These are phyloP conservation scores for Plasmopara muralis DNA, from an alignment of 352 stramenopile genomes.

Conservation along the genomic window DNA sequence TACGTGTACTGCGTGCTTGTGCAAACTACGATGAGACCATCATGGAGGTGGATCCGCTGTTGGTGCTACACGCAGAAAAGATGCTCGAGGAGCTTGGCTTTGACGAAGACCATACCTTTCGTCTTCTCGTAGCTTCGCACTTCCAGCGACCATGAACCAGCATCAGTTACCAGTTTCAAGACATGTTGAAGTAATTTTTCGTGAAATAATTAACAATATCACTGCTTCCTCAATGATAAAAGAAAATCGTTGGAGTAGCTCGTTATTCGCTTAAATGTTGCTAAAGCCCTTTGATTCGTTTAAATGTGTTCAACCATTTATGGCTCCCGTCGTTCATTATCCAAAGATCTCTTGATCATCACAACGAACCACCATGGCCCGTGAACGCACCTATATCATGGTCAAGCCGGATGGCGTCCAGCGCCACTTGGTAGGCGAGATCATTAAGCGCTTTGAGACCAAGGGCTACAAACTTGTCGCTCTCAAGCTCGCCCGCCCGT, in stretches of 20 bases:
- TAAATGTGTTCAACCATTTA: constrained; percentile 2
- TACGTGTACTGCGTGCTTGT: constrained; percentile 52
- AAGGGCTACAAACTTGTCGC: constrained; percentile 94
- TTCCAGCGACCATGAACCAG: constrained; percentile 20
- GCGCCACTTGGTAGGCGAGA: constrained; percentile 89
- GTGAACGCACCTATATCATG: constrained; percentile 93
- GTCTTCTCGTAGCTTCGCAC: constrained; percentile 38
- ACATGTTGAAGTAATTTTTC: too few relatives aligned
- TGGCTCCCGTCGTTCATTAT: constrained; percentile 15
- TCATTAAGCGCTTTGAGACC: constrained; percentile 94
- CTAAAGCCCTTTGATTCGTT: constrained; percentile 3
- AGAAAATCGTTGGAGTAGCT: too few relatives aligned
- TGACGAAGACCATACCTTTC: constrained; percentile 56
- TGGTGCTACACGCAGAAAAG: constrained; percentile 43
- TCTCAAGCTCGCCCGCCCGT: constrained; percentile 91
- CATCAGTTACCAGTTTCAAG: not conserved
- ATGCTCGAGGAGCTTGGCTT: constrained; percentile 37
- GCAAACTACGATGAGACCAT: constrained; percentile 70
- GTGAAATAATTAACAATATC: too few relatives aligned
- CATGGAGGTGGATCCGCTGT: constrained; percentile 29
- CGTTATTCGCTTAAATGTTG: too few relatives aligned
- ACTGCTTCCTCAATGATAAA: too few relatives aligned
- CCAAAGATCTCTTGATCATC: constrained; percentile 19
- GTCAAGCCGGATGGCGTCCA: constrained; percentile 94
- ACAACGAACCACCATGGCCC: constrained; percentile 54